Evolutionary conservation across 2,329 filamentous ascomycete species (phyloP), one percentile per base, ranked within the genome.

Genomic region (Huntiella moniliformis): DNA sequence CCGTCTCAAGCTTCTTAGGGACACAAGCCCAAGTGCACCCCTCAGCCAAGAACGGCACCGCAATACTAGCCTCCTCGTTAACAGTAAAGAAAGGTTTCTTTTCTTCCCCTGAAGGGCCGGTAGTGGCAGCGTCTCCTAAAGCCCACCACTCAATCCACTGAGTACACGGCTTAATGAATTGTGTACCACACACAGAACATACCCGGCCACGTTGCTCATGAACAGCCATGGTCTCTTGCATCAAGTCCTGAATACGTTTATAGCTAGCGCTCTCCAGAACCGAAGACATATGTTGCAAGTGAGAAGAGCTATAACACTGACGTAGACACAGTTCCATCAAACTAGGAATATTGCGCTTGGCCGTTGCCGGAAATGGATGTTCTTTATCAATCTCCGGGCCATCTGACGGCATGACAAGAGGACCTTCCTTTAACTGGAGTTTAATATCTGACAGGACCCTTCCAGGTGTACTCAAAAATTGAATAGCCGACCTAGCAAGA

Each of bases 71-170:
- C 15, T 45, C 41, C 31, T 47, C 48, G 16, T 50, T 44, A 10
- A 22, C 44, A 18, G 28, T 38, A 35, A 35, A 36, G 7, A 50
- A 7, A 4, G 32, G 18, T 31, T 13, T 38, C 31, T 46, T 49
- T 2, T 17, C 33, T 36, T 49, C 39, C 3, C 28, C 45, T 6
- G 15, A n/a, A 7, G 37, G 17, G 6, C 33, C 13, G 36, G 37
- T 35, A 8, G 38, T 18, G 3, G 31, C 41, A 10, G 31, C 36
- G 18, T 48, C 46, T 11, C 12, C 43, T 16, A 50, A n/a, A 10
- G 49, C 63, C 56, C 70, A 73, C 70, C 75, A 79, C 54, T 79
- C 76, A 5, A 79, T 58, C 75, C 76, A 79, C 53, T 74, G 66
- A 0, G 68, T 61, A 3, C 66, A 58, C 2, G 74, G 69, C 16